Evolutionary conservation across 23 red algal genomes (phyloP).

Genomic region (Gracilaria gracilis): DNA sequence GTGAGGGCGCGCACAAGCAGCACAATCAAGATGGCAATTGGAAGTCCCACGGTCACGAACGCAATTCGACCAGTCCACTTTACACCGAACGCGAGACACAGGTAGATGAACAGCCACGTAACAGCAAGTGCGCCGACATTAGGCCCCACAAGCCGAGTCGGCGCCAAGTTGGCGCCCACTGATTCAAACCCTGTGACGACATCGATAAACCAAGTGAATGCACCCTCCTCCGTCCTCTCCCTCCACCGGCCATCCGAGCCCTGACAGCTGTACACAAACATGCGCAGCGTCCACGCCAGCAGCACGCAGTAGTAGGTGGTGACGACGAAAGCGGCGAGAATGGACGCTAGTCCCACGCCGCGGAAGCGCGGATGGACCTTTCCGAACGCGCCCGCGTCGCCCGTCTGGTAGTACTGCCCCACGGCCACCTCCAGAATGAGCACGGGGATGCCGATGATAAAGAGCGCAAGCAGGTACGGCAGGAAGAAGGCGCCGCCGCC

Average conservation of each 20-base stretch:
- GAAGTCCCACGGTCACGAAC: slow-evolving; percentile 54
- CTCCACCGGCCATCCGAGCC: slow-evolving; percentile 57
- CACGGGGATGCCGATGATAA: slow-evolving; percentile 64
- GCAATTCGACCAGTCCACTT: slow-evolving; percentile 77
- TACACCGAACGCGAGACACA: slow-evolving; percentile 70
- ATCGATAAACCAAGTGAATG: slow-evolving; percentile 9
- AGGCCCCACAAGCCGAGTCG: slow-evolving; percentile 42
- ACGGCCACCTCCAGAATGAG: slow-evolving; percentile 63
- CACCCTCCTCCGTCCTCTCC: not conserved
- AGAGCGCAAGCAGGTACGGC: slow-evolving; percentile 66
- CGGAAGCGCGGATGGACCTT: slow-evolving; percentile 46
- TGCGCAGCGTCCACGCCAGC: slow-evolving; percentile 40
- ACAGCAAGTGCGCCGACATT: slow-evolving; percentile 51
- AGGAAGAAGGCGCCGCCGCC: slow-evolving; percentile 66
- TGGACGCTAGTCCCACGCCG: slow-evolving; percentile 45
- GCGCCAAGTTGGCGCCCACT: not conserved
- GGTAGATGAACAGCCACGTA: slow-evolving; percentile 52
- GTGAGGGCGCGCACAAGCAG: slow-evolving; percentile 37
- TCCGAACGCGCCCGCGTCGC: slow-evolving; percentile 64
- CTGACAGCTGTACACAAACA: slow-evolving; percentile 56
- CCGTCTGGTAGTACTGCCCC: slow-evolving; percentile 65
- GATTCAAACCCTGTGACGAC: slow-evolving; percentile 37
- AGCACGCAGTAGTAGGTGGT: slow-evolving; percentile 58
- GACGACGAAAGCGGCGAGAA: slow-evolving; percentile 56
- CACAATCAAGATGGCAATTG: slow-evolving; percentile 51